Evolutionary conservation across 129 eudicot genomes (phyloP), one percentile per base, ranked within the genome.

Genomic region (Helianthus tuberosus): DNA sequence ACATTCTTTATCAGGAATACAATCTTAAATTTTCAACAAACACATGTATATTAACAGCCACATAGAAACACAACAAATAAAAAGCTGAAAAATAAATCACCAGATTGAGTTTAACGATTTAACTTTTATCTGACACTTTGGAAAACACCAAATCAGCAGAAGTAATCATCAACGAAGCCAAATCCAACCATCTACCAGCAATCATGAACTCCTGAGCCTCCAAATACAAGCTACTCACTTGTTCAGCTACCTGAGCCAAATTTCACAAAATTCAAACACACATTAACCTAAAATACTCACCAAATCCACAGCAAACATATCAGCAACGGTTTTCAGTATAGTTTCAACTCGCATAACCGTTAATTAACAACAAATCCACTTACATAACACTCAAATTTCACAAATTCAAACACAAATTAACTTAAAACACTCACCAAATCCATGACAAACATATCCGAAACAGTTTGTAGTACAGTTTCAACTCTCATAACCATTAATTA

Each of bases 71-170:
- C 23, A 20, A 20, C 15, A 66, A 41, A 60, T 2, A 60, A 60
- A 35, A 68, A 58, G n/a, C 10, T 32, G 17, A 17, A 77, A 27
- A 16, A 3, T 27, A 11, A 32, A 46, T 29, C 77, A 61, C 38
- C 14, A 57, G 62, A 3, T 0, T 15, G n/a, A 64, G 14, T 35
- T 36, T 73, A 47, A 92, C 96, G 51, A n/a, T 35, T 38, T 69
- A 52, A 92, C 98, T 94, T 85, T 92, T 89, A 51, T 89, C 96
- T 14, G 96, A 78, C 8, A 86, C 93, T 59, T 92, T 92, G 7
- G 93, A 70, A 69, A 89, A 89, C 25, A 92, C 69, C 69, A 92
- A 65, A 69, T 89, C 98, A 36, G 93, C 96, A 3, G 98, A 89
- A 57, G 96, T 82, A 61, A 92, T 81, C 89, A 92, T 89, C 41